Conservation (phyloP, 2,329 filamentous ascomycete genomes). For the Torrubiella hemipterigena region DNA sequence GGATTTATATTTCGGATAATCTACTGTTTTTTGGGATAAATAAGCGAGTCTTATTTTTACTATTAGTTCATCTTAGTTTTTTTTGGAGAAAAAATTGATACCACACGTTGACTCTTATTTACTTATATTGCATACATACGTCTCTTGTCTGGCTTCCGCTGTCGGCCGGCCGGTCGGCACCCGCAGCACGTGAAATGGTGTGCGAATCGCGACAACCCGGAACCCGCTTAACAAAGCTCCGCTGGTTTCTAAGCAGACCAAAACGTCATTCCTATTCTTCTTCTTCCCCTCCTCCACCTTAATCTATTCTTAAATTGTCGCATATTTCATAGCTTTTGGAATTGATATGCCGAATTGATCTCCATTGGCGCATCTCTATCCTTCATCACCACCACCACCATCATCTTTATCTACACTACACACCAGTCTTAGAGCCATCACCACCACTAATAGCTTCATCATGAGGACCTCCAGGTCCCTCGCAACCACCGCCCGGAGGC, state of each 20-base stretch:
- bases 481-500: conserved; percentile 5
- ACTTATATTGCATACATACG: too few species aligned
- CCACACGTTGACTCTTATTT: too few species aligned
- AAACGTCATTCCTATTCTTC: background rate
- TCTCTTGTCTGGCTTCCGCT: too few species aligned
- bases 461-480: conserved; percentile 8
- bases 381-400: conserved; percentile 3
- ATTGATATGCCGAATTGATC: too few species aligned
- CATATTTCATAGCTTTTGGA: conserved; percentile 1
- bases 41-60: too few species aligned
- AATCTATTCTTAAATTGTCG: background rate
- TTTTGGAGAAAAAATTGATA: too few species aligned
- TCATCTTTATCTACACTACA: background rate
- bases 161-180: too few species aligned
- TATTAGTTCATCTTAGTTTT: too few species aligned
- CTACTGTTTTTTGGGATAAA: too few species aligned
- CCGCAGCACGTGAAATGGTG: conserved; percentile 16
- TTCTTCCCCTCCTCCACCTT: background rate
- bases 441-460: background rate
- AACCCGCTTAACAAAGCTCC: conserved; percentile 5
- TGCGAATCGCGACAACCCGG: conserved; percentile 8
- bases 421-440: too few species aligned
- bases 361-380: too few species aligned
- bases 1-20: too few species aligned
- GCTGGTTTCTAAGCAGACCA: background rate